Conservation (phyloP, 2,329 filamentous ascomycete species). For the Daldinia sp. region DNA sequence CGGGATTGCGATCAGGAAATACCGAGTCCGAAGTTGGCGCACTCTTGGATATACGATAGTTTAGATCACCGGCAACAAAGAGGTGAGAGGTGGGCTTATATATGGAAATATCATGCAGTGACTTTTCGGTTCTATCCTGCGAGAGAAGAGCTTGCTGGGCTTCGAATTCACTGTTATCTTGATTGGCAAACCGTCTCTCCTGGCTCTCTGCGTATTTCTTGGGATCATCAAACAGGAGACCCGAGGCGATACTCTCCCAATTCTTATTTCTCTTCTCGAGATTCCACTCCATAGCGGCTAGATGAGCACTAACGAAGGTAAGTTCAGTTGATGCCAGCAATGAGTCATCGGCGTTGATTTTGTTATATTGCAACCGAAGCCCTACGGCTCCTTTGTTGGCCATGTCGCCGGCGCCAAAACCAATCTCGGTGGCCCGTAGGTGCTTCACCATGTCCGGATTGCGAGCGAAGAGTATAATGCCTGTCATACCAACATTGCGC, state of each 20-base stretch:
- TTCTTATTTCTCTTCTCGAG: conserved; percentile 83
- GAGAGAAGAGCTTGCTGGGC: conserved; percentile 44
- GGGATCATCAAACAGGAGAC: conserved; percentile 78
- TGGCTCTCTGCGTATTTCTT: conserved; percentile 51
- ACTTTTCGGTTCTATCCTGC: conserved; percentile 50
- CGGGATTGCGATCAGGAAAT: conserved; percentile 71
- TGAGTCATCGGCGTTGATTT: conserved; percentile 52
- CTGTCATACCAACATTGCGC: conserved; percentile 89
- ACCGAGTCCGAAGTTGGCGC: conserved; percentile 70
- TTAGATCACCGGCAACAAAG: conserved; percentile 91
- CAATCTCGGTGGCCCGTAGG: conserved; percentile 83
- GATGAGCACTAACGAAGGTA: conserved; percentile 88
- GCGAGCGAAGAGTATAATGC: conserved; percentile 84
- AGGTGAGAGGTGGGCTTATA: conserved; percentile 82
- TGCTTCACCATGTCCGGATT: conserved; percentile 70
- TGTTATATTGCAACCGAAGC: conserved; percentile 73
- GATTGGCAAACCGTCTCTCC: conserved; percentile 31
- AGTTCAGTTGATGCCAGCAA: conserved; percentile 67
- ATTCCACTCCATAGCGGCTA: conserved; percentile 88
- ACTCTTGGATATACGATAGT: conserved; percentile 85
- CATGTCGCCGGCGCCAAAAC: conserved; percentile 88
- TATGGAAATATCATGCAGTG: conserved; percentile 71
- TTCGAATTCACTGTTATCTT: conserved; percentile 34
- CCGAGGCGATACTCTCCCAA: conserved; percentile 85
- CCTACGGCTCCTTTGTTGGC: conserved; percentile 96